Evolutionary conservation across 441 rosid genomes (phyloP), one percentile per base, ranked within the genome.

Genomic region (Populus hybrid): DNA sequence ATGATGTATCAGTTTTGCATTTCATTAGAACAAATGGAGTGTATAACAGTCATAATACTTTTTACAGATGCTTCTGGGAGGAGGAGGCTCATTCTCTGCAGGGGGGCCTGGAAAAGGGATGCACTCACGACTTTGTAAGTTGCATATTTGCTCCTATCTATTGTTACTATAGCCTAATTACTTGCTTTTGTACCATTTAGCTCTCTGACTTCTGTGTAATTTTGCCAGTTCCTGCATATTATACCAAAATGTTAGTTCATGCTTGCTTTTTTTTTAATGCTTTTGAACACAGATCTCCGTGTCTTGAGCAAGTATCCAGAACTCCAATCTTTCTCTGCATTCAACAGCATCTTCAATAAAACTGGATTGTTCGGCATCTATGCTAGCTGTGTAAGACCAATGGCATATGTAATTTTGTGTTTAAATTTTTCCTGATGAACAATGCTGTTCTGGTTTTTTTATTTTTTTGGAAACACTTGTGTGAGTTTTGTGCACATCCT

Each of bases 91-190:
- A 66, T 96, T 96, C 85, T 96, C 98, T 32, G 89, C 95, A 0
- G 98, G 99, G 35, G 97, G 99, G 67, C 99, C 98, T 6, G 99
- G 98, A 72, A 96, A 94, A 84, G 98, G 97, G 84, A 96, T 94
- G 98, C 93, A 93, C 78, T 93, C 98, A 10, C 88, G 95, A 82
- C 89, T 94, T 30, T 94, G 99, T 96, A 89, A 90, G 97, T 90
- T 73, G 36, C 46, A 32, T 36, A 46, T 21, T 16, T 14, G 11
- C 36, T 26, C 14, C 69, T 32, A 2, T 80, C 61, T 46, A 2
- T 73, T 71, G 50, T 40, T 42, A 57, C 36, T 72, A 11, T 23
- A 67, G 72, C 76, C 71, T 21, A 35, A 2, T 28, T 12, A 65
- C 35, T 65, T 79, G 28, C 16, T 50, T 66, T 54, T 26, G 61